A percentile compares a stretch with the other conserved stretches of the same genome.
Evolutionary conservation across 1,284 basidiomycete species (phyloP).

Genomic region (Microbotryomycetes sp.): DNA sequence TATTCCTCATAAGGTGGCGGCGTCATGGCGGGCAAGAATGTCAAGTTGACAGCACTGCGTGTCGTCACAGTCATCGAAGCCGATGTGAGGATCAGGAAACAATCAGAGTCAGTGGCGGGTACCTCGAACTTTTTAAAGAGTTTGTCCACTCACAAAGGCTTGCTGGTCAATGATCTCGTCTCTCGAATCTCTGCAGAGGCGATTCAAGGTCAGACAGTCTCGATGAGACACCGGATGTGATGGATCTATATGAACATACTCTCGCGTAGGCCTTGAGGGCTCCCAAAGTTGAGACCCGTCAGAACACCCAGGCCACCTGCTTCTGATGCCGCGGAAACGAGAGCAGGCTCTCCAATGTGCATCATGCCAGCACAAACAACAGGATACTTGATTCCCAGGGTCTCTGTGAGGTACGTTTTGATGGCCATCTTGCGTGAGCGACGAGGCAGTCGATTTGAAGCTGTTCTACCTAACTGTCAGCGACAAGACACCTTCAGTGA

Average conservation of each 20-base stretch:
- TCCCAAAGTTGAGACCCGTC: constrained; percentile 80
- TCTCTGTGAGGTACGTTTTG: constrained; percentile 41
- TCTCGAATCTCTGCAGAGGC: constrained; percentile 66
- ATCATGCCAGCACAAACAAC: constrained; percentile 40
- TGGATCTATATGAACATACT: neutral
- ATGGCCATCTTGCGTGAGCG: constrained; percentile 36
- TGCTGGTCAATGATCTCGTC: constrained; percentile 60
- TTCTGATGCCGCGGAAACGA: constrained; percentile 74
- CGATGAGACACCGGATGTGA: neutral
- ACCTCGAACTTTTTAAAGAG: too few species aligned
- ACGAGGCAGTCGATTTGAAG: too few species aligned
- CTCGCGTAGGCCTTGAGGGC: constrained; percentile 50
- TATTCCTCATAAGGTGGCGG: constrained; percentile 75
- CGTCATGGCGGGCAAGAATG: constrained; percentile 78
- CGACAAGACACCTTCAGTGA: too few species aligned
- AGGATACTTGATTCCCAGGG: constrained; percentile 42
- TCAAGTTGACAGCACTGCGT: constrained; percentile 75
- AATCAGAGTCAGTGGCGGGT: too few species aligned
- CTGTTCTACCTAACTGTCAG: too few species aligned
- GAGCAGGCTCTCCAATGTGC: constrained; percentile 68
- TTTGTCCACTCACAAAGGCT: constrained; percentile 52
- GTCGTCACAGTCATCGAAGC: neutral
- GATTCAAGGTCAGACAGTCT: neutral
- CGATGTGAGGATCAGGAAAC: neutral
- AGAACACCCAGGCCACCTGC: constrained; percentile 82